Evolutionary conservation across 805 yeast species (phyloP), one percentile per base, ranked within the genome.

Genomic region (Cyberlindnera amylophila): DNA sequence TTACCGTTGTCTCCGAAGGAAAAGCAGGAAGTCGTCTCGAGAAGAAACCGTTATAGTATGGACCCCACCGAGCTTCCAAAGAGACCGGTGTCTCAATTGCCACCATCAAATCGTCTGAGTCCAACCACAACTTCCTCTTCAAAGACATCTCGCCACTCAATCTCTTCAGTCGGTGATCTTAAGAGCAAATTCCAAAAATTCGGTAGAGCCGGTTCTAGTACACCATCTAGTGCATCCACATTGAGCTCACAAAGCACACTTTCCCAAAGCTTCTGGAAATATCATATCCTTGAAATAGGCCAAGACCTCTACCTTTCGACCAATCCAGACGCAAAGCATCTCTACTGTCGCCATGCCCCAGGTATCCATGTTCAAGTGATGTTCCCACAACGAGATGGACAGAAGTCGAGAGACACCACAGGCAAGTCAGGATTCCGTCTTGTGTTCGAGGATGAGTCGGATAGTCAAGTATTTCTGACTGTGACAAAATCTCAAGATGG

Each of bases 241-340:
- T 11, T 26, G 21, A 17, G 18, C 17, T 16, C 44, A 10, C 59
- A 54, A 19, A n/a, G n/a, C n/a, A n/a, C n/a, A n/a, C n/a, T n/a
- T n/a, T n/a, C n/a, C n/a, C n/a, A n/a, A n/a, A 32, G 17, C 2
- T 57, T 54, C 19, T 57, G 61, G 59, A 81, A 81, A 54, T 83
- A 82, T 53, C 89, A 83, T 54, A 64, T 81, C 5, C 55, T 78
- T 18, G 71, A 68, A 41, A 63, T 78, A 39, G 79, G 80, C 10
- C 70, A 67, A 31, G 80, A 75, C 50, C 62, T 79, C 36, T 81
- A 81, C 54, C 54, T 82, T 35, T 74, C 88, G 1, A 82, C 90
- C 0, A 82, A 79, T 51, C 89, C 89, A 0, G 80, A 78, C 17
- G 60, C 67, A 15, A 71, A 74, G 47, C 88, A 82, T 55, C 58